Percentiles rank a stretch among this genome's conserved stretches.
phyloP scores from a whole-genome alignment of 345 rosid genomes.

The Eucalyptus tenuipes region DNA sequence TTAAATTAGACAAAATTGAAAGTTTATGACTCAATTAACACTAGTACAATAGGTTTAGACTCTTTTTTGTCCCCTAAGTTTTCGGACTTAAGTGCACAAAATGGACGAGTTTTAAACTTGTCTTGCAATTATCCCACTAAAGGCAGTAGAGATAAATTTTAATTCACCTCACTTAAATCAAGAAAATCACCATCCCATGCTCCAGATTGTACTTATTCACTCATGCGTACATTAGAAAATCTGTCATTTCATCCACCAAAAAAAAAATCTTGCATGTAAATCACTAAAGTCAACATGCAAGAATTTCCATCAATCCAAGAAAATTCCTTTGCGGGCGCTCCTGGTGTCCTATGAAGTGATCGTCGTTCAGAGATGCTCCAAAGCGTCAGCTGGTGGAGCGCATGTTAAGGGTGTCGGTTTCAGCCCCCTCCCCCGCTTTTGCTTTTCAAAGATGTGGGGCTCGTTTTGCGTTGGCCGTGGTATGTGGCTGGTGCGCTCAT shows the following conservation, averaged over 20 bases:
- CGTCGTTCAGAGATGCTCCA: neutral
- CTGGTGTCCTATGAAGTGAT: neutral
- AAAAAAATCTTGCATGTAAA: neutral
- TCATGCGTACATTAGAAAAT: neutral
- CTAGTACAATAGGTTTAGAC: rapidly evolving
- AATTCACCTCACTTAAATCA: neutral
- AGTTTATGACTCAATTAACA: rapidly evolving
- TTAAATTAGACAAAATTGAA: too few relatives aligned
- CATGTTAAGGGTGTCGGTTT: neutral
- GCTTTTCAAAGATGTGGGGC: neutral
- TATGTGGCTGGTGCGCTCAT: neutral
- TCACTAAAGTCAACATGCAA: neutral
- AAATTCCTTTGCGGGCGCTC: neutral
- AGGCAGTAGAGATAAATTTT: neutral
- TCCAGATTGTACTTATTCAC: neutral
- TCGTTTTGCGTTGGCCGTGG: neutral
- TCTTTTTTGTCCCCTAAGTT: neutral
- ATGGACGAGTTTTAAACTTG: neutral
- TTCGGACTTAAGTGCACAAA: neutral
- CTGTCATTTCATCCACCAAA: neutral
- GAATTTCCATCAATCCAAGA: neutral
- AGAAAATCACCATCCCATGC: neutral
- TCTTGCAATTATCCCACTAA: neutral
- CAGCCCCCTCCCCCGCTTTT: neutral
- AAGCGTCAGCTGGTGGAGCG: neutral